phyloP scores from a whole-genome alignment of 345 rosid genomes.

The Iberis pinnata region DNA sequence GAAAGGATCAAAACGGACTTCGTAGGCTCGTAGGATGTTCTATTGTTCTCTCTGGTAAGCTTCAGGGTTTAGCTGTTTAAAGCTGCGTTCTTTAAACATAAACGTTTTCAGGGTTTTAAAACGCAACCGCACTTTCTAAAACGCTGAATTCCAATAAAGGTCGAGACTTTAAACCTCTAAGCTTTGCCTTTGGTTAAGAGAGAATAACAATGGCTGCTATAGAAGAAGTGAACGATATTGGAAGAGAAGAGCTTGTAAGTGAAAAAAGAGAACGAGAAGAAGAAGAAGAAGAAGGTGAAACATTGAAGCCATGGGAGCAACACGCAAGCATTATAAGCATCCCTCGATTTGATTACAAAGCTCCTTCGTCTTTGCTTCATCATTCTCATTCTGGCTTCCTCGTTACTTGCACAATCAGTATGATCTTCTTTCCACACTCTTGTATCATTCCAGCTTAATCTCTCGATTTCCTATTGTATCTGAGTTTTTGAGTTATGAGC shows the following conservation, averaged over 20 bases:
- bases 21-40: constrained; percentile 18
- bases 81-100: constrained; percentile 4
- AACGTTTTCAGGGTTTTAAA: constrained; percentile 31
- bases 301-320: constrained; percentile 83
- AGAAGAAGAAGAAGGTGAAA: background rate
- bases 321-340: constrained; percentile 67
- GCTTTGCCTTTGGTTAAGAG: too few relatives aligned
- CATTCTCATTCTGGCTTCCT: constrained; percentile 80
- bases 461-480: background rate
- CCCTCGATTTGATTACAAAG: constrained; percentile 88
- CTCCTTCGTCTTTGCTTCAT: constrained; percentile 65
- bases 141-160: constrained; percentile 9
- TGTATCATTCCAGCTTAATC: too few relatives aligned
- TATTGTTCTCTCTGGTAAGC: background rate
- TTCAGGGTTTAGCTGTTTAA: constrained; percentile 28
- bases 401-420: constrained; percentile 78
- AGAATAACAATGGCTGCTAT: constrained; percentile 20
- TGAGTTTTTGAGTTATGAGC: background rate
- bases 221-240: constrained; percentile 6
- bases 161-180: constrained; percentile 16
- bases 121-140: constrained; percentile 19
- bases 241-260: constrained; percentile 8
- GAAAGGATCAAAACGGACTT: constrained; percentile 11
- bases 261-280: constrained; percentile 28
- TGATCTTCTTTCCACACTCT: constrained; percentile 1